These are phyloP conservation scores for Phytophthora idaei DNA, from an alignment of 352 stramenopile species.

Conservation along the genomic window DNA sequence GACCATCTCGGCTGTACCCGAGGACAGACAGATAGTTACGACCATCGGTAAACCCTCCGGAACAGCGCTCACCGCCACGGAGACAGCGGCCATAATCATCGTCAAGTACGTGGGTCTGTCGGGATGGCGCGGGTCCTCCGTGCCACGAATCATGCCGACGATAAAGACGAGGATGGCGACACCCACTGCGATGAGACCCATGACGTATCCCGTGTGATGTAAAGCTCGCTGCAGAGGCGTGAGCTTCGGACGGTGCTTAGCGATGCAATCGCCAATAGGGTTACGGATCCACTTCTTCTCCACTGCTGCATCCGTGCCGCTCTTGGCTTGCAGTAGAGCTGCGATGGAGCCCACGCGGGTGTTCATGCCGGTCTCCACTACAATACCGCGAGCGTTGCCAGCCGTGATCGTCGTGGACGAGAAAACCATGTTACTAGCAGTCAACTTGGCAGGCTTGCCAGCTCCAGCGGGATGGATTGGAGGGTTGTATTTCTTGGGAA, in stretches of 20 bases:
- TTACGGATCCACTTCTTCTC: constrained; percentile 55
- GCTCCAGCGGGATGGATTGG: constrained; percentile 15
- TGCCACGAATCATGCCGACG: constrained; percentile 76
- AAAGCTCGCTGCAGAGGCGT: constrained; percentile 93
- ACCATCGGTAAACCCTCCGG: constrained; percentile 83
- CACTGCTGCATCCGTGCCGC: constrained; percentile 8
- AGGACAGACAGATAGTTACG: constrained; percentile 81
- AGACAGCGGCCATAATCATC: constrained; percentile 96
- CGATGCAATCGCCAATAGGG: constrained; percentile 56
- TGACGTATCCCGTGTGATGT: constrained; percentile 94
- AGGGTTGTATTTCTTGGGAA: constrained; percentile 70
- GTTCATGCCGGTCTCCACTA: constrained; percentile 79
- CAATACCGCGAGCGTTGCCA: constrained; percentile 69
- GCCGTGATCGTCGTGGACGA: constrained; percentile 87
- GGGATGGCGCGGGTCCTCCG: constrained; percentile 62
- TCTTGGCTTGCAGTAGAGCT: constrained; percentile 57
- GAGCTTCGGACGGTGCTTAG: constrained; percentile 69
- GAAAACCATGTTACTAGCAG: constrained; percentile 93
- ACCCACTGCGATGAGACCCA: constrained; percentile 86
- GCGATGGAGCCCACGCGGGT: constrained; percentile 78
- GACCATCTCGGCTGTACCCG: constrained; percentile 75
- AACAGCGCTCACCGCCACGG: constrained; percentile 78
- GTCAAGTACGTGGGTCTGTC: constrained; percentile 87
- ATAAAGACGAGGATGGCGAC: constrained; percentile 90
- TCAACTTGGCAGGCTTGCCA: constrained; percentile 51